Base-by-base conservation (phyloP, 2,329 filamentous ascomycete species). In the Ascosphaera apis region DNA sequence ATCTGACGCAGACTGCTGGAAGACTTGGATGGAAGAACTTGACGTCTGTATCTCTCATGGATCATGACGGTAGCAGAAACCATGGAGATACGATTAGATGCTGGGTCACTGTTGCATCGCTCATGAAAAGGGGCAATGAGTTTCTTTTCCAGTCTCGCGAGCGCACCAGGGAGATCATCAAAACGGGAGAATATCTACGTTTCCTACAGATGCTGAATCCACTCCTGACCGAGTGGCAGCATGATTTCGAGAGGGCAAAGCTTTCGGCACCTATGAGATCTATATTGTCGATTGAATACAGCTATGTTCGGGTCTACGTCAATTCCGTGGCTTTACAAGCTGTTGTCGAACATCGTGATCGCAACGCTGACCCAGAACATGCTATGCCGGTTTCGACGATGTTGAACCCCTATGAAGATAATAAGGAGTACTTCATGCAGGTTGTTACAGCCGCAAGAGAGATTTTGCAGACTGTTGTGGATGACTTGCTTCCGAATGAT, bases 81-180 rank as follows among this genome's bases (percentile, higher is more conserved):
- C 41, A 44, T 28, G 41, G 43, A n/a, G 41, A 44, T 31, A 48
- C 41, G 60, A 69, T 45, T 50, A 57, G 15, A 60, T 67, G 34
- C 52, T 92, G 83, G 83, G 72, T 80, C 0, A 76, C 80, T 27
- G 79, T 92, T 47, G 86, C 80, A 45, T 75, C 79, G 42, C 67
- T 81, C 37, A 88, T 91, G 77, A 75, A 88, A 46, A 62, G 73
- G 43, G 81, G 79, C 21, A 91, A 91, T 46, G 72, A 84, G 47
- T 72, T 73, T 44, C 63, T 92, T 4, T 92, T 91, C 55, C 67
- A 72, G 23, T 84, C 80, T 15, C 69, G 79, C 37, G 72, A 81
- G 40, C 72, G 78, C 50, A 91, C 83, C 0, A 76, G 78, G 6
- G 73, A 79, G 30, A 72, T 91, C 44, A 82, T 91, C 49, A 75